These are phyloP conservation scores for Ochromonadaceae sp. DNA, from an alignment of 352 stramenopile species.

Conservation along the genomic window DNA sequence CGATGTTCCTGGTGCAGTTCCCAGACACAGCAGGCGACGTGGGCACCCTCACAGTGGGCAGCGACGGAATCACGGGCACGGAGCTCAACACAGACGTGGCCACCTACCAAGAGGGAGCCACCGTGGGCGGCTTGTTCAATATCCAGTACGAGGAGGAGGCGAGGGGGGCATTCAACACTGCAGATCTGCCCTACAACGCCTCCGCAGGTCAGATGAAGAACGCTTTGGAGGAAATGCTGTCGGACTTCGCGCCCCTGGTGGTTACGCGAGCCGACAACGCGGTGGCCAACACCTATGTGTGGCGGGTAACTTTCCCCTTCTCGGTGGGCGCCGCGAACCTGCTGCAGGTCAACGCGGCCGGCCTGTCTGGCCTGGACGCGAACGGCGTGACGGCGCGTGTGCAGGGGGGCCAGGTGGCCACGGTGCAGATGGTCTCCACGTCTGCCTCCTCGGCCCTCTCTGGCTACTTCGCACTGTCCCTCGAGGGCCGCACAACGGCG, in stretches of 20 bases:
- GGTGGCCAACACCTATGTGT: neutral
- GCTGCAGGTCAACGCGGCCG: neutral
- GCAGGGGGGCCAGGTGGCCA: neutral
- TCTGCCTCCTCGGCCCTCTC: neutral
- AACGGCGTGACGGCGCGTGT: neutral
- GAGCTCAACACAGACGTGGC: neutral
- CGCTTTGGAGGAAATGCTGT: neutral
- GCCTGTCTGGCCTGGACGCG: neutral
- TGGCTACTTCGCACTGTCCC: slow-evolving; percentile 6
- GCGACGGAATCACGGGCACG: neutral
- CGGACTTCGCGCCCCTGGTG: neutral
- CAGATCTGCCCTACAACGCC: neutral
- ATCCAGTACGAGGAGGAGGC: neutral
- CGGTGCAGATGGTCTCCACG: slow-evolving; percentile 7
- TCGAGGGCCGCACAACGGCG: neutral
- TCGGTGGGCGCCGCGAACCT: neutral
- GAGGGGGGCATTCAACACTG: neutral
- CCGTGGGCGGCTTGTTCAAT: neutral
- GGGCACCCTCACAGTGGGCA: neutral
- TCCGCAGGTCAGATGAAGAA: neutral
- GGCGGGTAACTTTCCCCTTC: slow-evolving; percentile 14
- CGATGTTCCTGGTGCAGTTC: slow-evolving; percentile 5
- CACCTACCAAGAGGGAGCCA: slow-evolving; percentile 1
- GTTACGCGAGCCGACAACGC: neutral
- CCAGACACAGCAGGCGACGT: neutral